These are phyloP conservation scores for Phytophthora megakarya DNA, from an alignment of 352 stramenopile genomes.

Conservation along the genomic window DNA sequence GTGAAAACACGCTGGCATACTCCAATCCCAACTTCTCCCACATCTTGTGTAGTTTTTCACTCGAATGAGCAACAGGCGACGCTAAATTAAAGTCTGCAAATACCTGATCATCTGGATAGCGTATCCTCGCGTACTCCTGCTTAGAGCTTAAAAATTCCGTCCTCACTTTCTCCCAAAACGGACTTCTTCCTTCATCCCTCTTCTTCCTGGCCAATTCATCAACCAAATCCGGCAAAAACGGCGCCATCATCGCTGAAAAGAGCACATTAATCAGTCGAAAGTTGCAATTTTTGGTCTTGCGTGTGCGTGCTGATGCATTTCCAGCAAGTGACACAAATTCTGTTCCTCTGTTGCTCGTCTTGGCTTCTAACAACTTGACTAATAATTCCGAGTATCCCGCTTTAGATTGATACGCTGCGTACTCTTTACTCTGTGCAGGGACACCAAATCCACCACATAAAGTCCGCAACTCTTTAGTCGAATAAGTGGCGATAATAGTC, in stretches of 20 bases:
- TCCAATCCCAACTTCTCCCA: conserved; percentile 17
- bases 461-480: conserved; percentile 16
- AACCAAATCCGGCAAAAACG: neutral
- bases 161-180: conserved; percentile 14
- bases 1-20: conserved; percentile 7
- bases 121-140: conserved; percentile 8
- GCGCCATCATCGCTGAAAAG: conserved; percentile 9
- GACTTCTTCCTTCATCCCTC: conserved; percentile 3
- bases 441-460: conserved; percentile 15
- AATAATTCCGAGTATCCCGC: conserved; percentile 13
- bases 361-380: conserved; percentile 13
- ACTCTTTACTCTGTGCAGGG: conserved; percentile 19
- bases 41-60: conserved; percentile 22
- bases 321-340: neutral
- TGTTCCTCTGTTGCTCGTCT: neutral
- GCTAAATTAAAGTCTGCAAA: conserved; percentile 16
- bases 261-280: conserved; percentile 16
- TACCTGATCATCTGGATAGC: neutral
- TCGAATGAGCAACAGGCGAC: conserved; percentile 15
- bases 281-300: conserved; percentile 25
- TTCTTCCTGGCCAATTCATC: neutral
- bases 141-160: conserved; percentile 14
- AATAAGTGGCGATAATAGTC: conserved; percentile 1
- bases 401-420: conserved; percentile 21
- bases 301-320: neutral